Conservation (phyloP, 2,329 filamentous ascomycete species). For the Pyricularia sp. region DNA sequence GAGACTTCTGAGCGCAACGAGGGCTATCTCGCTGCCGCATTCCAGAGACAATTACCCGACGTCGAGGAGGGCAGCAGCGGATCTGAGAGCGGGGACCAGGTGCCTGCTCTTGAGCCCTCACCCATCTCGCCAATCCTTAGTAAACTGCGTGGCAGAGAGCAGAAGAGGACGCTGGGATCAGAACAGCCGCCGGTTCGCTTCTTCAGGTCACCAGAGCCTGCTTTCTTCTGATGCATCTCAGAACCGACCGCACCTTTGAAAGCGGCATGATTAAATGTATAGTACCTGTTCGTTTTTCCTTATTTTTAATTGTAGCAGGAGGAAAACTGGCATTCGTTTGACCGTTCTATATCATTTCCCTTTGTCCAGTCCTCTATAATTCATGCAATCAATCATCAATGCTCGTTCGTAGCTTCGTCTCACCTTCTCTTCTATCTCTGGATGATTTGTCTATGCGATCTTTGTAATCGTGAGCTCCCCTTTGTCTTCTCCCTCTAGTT, state of each 20-base stretch:
- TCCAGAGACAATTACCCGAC: background rate
- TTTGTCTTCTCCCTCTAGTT: conserved; percentile 33
- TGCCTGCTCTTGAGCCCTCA: background rate
- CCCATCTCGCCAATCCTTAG: background rate
- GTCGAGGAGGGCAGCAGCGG: background rate
- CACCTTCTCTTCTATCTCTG: background rate
- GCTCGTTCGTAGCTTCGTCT: background rate
- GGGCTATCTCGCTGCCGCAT: background rate
- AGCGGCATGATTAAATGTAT: background rate
- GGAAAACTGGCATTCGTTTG: background rate
- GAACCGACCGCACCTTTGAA: background rate
- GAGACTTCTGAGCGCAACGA: background rate
- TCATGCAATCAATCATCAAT: background rate
- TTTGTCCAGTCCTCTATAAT: background rate
- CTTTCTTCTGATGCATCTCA: background rate
- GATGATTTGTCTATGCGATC: conserved; percentile 24
- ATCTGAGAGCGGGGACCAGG: background rate
- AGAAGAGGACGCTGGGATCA: background rate
- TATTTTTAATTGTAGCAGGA: background rate
- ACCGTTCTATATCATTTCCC: background rate
- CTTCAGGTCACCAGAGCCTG: background rate
- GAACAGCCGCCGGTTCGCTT: background rate
- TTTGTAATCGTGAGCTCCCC: conserved; percentile 43
- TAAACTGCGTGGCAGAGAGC: background rate
- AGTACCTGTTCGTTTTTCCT: background rate